Percentiles rank a stretch among this genome's conserved stretches.
These are phyloP conservation scores for Rhizopogon sp. DNA, from an alignment of 768 basidiomycete genomes.

Conservation along the genomic window DNA sequence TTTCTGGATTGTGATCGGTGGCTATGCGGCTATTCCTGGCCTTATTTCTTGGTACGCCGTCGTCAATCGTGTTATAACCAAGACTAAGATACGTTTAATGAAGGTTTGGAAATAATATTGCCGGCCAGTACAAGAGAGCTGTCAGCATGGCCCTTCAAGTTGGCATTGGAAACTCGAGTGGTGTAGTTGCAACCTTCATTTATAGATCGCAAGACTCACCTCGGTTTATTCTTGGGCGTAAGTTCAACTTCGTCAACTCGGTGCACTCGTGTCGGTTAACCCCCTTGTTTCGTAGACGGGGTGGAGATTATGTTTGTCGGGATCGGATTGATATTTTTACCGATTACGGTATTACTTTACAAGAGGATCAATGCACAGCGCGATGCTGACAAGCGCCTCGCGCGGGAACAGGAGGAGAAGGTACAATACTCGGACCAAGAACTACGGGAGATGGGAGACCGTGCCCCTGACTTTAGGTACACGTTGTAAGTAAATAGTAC, in stretches of 20 bases:
- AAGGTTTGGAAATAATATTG: slow-evolving; percentile 47
- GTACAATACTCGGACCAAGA: slow-evolving; percentile 11
- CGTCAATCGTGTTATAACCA: too few species aligned
- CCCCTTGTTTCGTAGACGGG: slow-evolving; percentile 36
- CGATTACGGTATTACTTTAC: slow-evolving; percentile 45
- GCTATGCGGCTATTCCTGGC: slow-evolving; percentile 55
- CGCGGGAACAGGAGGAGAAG: slow-evolving; percentile 16
- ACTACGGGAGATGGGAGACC: slow-evolving; percentile 3
- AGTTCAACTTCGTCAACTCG: slow-evolving; percentile 10
- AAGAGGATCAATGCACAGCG: slow-evolving; percentile 50
- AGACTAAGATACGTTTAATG: too few species aligned
- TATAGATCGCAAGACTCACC: slow-evolving; percentile 55
- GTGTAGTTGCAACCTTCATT: slow-evolving; percentile 56
- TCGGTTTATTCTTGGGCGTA: slow-evolving; percentile 15
- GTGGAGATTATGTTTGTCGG: slow-evolving; percentile 65
- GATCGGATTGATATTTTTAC: slow-evolving; percentile 52
- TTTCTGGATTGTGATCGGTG: slow-evolving; percentile 25
- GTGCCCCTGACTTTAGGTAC: slow-evolving; percentile 56
- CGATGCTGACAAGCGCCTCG: slow-evolving; percentile 29
- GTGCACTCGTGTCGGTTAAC: neutral
- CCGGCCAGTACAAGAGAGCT: slow-evolving; percentile 63
- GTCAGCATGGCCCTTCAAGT: slow-evolving; percentile 62
- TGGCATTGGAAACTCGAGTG: slow-evolving; percentile 60
- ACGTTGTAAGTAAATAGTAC: slow-evolving; percentile 34
- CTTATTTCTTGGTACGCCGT: slow-evolving; percentile 46